Evolutionary conservation across 345 rosid species (phyloP), one percentile per base, ranked within the genome.

Genomic region (Conringia planisiliqua): DNA sequence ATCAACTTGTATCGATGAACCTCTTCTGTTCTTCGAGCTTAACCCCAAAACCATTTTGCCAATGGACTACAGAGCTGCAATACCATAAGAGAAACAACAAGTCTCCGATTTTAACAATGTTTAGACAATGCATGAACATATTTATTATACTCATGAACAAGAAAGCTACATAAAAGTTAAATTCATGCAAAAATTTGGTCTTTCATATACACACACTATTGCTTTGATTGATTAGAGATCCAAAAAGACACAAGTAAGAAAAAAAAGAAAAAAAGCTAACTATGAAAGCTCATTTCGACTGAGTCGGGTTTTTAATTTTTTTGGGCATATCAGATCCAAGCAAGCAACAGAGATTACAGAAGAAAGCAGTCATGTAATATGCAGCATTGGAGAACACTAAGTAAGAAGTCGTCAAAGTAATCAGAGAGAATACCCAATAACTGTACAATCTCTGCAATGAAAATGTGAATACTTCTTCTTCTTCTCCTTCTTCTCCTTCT

Each of bases 41-140:
- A 82, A 50, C 71, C 95, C 92, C 51, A 85, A 80, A 62, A 93
- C 88, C 98, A 91, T 91, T 70, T 78, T 68, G 73, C 68, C 42
- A 54, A 58, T 36, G 14, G 7, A 43, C 44, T 67, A 40, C 55
- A 44, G 29, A 69, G 17, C 65, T 75, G 33, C 6, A 39, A 50
- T 39, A 44, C 3, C 9, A 16, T 24, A 60, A 12, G 24, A 30
- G 33, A 29, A 5, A 30, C 4, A 30, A 5, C 4, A 30, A 30
- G 33, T 30, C 32, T 29, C 32, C 32, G 32, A 29, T 29, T 29
- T 29, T 30, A 1, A 30, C 33, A 30, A 20, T 59, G 39, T 36
- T 36, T n/a, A 35, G 27, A 39, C 54, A 71, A 73, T 66, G 61
- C 59, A 47, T 47, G 16, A 48, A 24, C 26, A 60, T 30, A 13